Evolutionary conservation across 352 stramenopile species (phyloP), one percentile per base, ranked within the genome.

Genomic region (Globisporangium spiculum): DNA sequence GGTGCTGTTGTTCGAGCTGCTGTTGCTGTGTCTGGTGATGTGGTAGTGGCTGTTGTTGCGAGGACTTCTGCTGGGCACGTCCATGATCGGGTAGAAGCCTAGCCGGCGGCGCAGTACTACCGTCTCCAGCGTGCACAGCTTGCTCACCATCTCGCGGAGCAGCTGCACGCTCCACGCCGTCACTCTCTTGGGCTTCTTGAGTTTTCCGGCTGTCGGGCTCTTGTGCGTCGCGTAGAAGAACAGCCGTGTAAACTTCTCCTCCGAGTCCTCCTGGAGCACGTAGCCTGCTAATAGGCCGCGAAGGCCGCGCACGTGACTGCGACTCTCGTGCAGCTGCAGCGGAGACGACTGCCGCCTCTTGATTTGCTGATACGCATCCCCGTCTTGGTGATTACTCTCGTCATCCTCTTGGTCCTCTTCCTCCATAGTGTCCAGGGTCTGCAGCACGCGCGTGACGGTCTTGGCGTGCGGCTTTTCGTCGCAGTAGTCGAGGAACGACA

Each of bases 401-500:
- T 58, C 70, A 24, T 83, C 72, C 1, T 74, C 63, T 1, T 71
- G 32, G 18, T 66, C 55, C 7, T 80, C 32, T 10, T 81, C 68
- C 66, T 81, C 67, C 6, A 75, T 27, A 52, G 74, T 65, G 69
- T 85, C 77, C 60, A 89, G 70, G 20, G 81, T 88, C 69, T 86
- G 78, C 50, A 91, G 79, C 60, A 91, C 83, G 26, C 83, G 78
- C 10, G 82, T 88, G 57, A 89, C 76, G 22, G 76, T 75, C 67
- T 88, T 87, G 36, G 73, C 66, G 53, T 84, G 75, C 27, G 83
- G 71, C 14, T 81, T 75, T 68, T 90, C 81, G 26, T 86, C 79
- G 5, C 88, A 24, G 56, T 80, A 89, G 60, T 91, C 81, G 26
- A 91, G 41, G 55, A 91, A 90, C 48, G 75, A 79, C 71, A 86